Base-by-base conservation (phyloP, 768 basidiomycete genomes). In the Termitomyces sp. region DNA sequence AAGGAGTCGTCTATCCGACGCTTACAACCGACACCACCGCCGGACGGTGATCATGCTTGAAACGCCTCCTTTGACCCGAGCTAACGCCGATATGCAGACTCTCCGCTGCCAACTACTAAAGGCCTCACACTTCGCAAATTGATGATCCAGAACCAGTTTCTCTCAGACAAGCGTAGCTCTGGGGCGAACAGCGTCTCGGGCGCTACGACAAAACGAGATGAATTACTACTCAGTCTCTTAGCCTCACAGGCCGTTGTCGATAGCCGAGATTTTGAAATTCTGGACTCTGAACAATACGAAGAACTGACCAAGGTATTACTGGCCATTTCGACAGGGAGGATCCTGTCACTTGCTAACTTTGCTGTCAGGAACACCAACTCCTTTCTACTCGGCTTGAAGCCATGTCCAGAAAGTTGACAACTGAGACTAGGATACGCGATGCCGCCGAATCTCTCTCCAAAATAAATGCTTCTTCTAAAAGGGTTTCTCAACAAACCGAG, bases 221-320 rank as follows among this genome's bases (percentile, higher is more conserved):
- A 95, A 63, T 82, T 98, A 50, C 81, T 98, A 64, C 83, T 97
- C 71, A 91, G 91, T 71, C 81, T 99, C 45, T 77, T 98, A 65
- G 91, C 95, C 46, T 94, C 94, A 58, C 94, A 98, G 74, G 96
- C 96, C 5, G 85, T 92, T 46, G 87, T 98, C n/a, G 94, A 98
- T 68, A 92, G 92, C 68, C 86, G 90, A 36, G 85, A 86, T 49
- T 92, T 85, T 69, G 86, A 88, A 57, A 87, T 97, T 25, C 78
- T 96, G 48, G 84, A 81, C 46, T 79, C 72, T 9, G 78, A 78
- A 65, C 79, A 82, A 61, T 78, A 83, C 25, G 83, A 82, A 57
- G 79, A 79, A 43, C 71, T 82, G 50, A 81, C 80, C 73, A 83
- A 82, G 77, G 83, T 79, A 60, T 20, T 45, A 31, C 46, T 29